Base-by-base conservation (phyloP, 257 asterid genomes). In the Solanum neorickii region DNA sequence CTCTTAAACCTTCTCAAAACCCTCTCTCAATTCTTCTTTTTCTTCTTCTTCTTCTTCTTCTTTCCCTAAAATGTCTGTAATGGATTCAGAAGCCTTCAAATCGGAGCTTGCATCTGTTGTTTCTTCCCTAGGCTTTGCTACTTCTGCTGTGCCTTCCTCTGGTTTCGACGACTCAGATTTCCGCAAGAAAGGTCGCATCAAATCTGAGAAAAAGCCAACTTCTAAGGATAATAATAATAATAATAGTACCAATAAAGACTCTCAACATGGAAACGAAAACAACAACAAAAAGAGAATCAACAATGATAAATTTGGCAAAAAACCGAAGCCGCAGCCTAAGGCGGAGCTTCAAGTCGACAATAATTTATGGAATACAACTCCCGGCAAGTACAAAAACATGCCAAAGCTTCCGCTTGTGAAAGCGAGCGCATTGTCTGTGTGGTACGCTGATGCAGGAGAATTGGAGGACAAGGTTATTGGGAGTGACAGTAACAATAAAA, bases 131-230 rank as follows among this genome's bases (percentile, higher is more conserved):
- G 99, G 99, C 3, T 92, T 94, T 33, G 87, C 95, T 83, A 74
- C 94, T 78, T 59, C 89, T 11, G 23, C 89, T 11, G 18, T 87
- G 12, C 86, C 96, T 56, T 85, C 94, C 84, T 87, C 96, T 86
- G 98, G 99, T 86, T 97, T 95, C 91, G 91, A 97, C 83, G 98
- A 97, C 89, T 86, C 97, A 47, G 99, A 95, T 86, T 97, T 95
- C 90, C 98, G 95, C 31, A 97, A 96, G 88, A 90, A 94, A 16
- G 96, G 95, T 18, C 91, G 93, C 12, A 31, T 92, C 49, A 94
- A 92, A 60, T 52, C 93, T 35, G 70, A 27, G 33, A 47, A 89
- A 1, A 84, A 84, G 12, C 27, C 87, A 78, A 74, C 83, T n/a
- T 18, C 89, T 25, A 60, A 52, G 4, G 59, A 86, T 42, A 25